These are phyloP conservation scores for Podospora appendiculata DNA, from an alignment of 495 filamentous ascomycete species.

Conservation along the genomic window DNA sequence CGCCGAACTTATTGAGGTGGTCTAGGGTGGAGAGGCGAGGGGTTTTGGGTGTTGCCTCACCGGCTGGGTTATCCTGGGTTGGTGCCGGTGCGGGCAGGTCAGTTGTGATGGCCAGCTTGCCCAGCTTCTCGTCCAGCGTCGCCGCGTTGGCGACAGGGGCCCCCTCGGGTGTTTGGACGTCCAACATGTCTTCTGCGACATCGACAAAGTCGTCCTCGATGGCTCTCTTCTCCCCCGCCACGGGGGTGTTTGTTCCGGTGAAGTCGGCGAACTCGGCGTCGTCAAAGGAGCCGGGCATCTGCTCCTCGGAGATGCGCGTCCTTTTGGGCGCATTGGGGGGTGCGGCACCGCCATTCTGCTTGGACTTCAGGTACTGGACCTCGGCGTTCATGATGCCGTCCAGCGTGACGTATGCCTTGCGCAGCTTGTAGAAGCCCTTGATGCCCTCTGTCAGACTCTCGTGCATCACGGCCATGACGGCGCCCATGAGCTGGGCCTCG, in stretches of 20 bases:
- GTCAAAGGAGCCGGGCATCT: slow-evolving; percentile 30
- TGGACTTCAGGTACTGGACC: slow-evolving; percentile 28
- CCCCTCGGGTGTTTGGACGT: slow-evolving; percentile 18
- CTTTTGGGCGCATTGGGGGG: background rate
- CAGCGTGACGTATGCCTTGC: slow-evolving; percentile 81
- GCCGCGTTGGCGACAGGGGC: slow-evolving; percentile 13
- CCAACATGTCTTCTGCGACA: slow-evolving; percentile 20
- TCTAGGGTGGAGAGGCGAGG: slow-evolving; percentile 1
- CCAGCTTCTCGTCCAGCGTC: slow-evolving; percentile 14
- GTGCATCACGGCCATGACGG: slow-evolving; percentile 80
- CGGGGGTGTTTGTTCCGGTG: slow-evolving; percentile 5
- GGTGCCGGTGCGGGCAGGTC: background rate
- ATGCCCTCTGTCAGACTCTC: slow-evolving; percentile 90
- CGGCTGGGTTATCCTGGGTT: background rate
- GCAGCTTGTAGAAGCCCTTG: slow-evolving; percentile 84
- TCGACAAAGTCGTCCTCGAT: slow-evolving; percentile 21
- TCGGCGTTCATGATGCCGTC: slow-evolving; percentile 58
- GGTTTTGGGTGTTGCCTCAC: background rate
- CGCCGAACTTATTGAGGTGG: slow-evolving; percentile 14
- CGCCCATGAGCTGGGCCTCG: slow-evolving; percentile 80
- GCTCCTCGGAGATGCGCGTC: slow-evolving; percentile 17
- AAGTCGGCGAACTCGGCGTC: slow-evolving; percentile 23
- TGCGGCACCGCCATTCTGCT: background rate
- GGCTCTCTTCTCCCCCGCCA: slow-evolving; percentile 11
- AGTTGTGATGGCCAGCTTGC: slow-evolving; percentile 2